Conservation (phyloP, 2,329 filamentous ascomycete genomes). For the Bipolaris cookei region DNA sequence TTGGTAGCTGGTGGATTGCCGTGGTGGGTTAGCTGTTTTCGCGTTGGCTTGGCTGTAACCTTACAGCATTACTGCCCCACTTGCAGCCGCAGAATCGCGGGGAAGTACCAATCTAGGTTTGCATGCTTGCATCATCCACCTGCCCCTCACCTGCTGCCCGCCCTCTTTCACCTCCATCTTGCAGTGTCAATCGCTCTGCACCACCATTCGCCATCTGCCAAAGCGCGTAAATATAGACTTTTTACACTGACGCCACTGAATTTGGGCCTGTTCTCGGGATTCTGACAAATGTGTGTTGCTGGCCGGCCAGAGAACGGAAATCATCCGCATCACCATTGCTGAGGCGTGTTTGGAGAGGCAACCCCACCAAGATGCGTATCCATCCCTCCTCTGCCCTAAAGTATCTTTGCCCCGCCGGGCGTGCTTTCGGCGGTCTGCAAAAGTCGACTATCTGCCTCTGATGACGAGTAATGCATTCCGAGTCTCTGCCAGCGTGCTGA, state of each 20-base stretch:
- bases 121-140: neutral
- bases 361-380: neutral
- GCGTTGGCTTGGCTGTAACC: slow-evolving; percentile 17
- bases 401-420: neutral
- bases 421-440: neutral
- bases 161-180: too few species aligned
- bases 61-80: slow-evolving; percentile 16
- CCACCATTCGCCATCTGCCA: too few species aligned
- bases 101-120: neutral
- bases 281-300: too few species aligned
- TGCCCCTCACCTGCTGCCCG: neutral
- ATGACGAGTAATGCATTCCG: neutral
- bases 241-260: too few species aligned
- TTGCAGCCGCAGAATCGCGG: slow-evolving; percentile 22
- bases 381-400: neutral
- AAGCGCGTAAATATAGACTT: too few species aligned
- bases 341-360: neutral
- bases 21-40: neutral
- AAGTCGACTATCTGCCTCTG: neutral
- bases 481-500: neutral
- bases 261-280: too few species aligned
- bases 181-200: too few species aligned
- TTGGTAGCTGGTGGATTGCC: neutral
- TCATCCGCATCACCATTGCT: too few species aligned
- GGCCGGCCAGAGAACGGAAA: too few species aligned